Evolutionary conservation across 2,329 filamentous ascomycete species (phyloP).

Genomic region (Diaporthe amygdali): DNA sequence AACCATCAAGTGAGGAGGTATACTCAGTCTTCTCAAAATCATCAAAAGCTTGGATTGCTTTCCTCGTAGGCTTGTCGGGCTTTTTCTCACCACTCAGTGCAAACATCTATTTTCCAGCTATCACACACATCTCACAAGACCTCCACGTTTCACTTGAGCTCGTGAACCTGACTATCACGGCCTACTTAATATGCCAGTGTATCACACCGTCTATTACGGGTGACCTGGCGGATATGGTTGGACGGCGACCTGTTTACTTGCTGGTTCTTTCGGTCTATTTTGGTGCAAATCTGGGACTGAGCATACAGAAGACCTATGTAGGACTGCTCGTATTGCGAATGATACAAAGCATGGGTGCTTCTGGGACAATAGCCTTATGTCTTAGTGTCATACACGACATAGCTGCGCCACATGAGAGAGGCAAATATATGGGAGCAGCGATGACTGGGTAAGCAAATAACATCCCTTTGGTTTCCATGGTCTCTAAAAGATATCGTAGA

Average conservation of each 20-base stretch:
- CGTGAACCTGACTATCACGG: background rate
- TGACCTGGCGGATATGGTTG: slow-evolving; percentile 25
- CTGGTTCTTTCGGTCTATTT: background rate
- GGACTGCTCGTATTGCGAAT: background rate
- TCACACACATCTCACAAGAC: background rate
- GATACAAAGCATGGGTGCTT: background rate
- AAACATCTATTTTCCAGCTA: too few species aligned
- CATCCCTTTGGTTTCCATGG: too few species aligned
- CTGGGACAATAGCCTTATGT: background rate
- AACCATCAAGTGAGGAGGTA: too few species aligned
- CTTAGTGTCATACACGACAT: background rate
- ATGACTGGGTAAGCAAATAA: too few species aligned
- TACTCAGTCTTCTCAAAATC: too few species aligned
- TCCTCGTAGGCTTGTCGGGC: too few species aligned
- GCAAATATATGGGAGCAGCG: background rate
- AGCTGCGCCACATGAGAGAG: background rate
- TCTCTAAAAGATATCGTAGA: too few species aligned
- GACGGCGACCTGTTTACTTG: slow-evolving; percentile 10
- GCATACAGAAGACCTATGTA: background rate
- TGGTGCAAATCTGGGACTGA: background rate
- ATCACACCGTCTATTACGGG: background rate
- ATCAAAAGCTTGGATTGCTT: too few species aligned
- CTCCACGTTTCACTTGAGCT: background rate
- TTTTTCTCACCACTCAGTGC: too few species aligned
- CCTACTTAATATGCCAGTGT: background rate